Evolutionary conservation across 176 grass and related monocot species (phyloP).

Genomic region (Raddia distichophylla): DNA sequence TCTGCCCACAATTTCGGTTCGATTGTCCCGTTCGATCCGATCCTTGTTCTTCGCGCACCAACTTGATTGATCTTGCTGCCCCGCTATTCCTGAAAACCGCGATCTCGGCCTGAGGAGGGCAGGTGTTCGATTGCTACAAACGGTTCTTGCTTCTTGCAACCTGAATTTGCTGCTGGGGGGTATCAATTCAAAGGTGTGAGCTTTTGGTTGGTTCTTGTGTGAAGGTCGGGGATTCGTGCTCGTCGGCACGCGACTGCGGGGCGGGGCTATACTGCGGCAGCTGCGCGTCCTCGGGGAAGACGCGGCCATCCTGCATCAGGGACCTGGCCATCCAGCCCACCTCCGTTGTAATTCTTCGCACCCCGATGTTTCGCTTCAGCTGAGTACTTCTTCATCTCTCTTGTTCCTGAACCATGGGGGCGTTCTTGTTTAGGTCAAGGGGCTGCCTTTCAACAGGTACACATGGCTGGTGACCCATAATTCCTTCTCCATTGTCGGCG

Average conservation of each 20-base stretch:
- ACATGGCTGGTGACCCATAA: slow-evolving; percentile 97
- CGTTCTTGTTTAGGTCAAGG: slow-evolving; percentile 59
- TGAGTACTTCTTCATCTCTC: slow-evolving; percentile 10
- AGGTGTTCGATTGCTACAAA: not conserved
- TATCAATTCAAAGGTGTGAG: not conserved
- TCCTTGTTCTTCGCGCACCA: not conserved
- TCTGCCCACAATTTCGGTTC: not conserved
- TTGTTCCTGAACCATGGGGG: slow-evolving; percentile 1
- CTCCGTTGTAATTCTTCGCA: slow-evolving; percentile 54
- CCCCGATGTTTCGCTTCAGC: not conserved
- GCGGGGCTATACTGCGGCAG: slow-evolving; percentile 77
- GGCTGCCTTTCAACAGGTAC: slow-evolving; percentile 84
- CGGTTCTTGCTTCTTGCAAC: slow-evolving; percentile 4
- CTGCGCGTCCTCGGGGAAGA: slow-evolving; percentile 69
- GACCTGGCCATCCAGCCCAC: slow-evolving; percentile 79
- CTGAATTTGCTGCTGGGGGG: not conserved
- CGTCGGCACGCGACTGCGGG: slow-evolving; percentile 68
- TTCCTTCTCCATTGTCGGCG: slow-evolving; percentile 90
- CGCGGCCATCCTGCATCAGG: slow-evolving; percentile 66
- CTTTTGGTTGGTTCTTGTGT: slow-evolving; percentile 2
- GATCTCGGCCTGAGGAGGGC: not conserved
- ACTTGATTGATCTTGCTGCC: not conserved
- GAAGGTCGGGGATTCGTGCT: slow-evolving; percentile 69
- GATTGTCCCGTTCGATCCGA: slow-evolving; percentile 32
- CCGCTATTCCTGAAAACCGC: not conserved